A percentile compares a stretch with the other conserved stretches of the same genome.
Conservation (phyloP, 2,329 filamentous ascomycete genomes). For the Leptographium lundbergii region DNA sequence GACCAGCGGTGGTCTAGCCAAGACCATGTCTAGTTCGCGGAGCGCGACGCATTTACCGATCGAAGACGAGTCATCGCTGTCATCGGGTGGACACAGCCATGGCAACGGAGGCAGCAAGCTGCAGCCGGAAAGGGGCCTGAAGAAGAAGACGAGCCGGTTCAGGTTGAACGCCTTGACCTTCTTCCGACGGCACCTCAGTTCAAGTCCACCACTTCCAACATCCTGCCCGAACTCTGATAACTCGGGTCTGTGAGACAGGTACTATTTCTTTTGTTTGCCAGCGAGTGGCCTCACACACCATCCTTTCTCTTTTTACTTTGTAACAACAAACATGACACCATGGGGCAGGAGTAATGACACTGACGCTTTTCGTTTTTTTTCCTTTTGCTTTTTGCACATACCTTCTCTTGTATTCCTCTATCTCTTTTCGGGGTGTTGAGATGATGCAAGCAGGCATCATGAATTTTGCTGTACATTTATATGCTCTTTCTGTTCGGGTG, state of each 20-base stretch:
- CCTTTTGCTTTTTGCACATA: background rate
- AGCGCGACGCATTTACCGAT: conserved; percentile 17
- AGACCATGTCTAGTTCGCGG: conserved; percentile 14
- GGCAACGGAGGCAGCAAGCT: conserved; percentile 29
- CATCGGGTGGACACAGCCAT: conserved; percentile 17
- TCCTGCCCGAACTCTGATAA: conserved; percentile 15
- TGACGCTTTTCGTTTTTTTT: background rate
- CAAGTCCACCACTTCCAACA: conserved; percentile 21
- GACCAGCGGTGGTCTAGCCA: conserved; percentile 19
- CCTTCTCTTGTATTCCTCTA: conserved; percentile 1
- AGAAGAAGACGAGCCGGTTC: conserved; percentile 52
- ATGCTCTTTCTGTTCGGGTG: background rate
- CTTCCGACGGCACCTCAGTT: conserved; percentile 39
- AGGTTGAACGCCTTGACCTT: conserved; percentile 48
- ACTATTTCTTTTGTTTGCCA: background rate
- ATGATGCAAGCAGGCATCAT: background rate
- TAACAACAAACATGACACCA: conserved; percentile 2
- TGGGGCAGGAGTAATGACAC: conserved; percentile 1
- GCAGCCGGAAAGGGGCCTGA: conserved; percentile 31
- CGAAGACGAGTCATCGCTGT: conserved; percentile 22
- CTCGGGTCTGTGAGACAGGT: conserved; percentile 1
- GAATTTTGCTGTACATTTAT: background rate
- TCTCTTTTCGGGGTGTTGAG: background rate
- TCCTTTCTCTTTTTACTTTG: background rate
- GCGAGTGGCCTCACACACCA: background rate